Evolutionary conservation across 129 eudicot genomes (phyloP), one percentile per base, ranked within the genome.

Genomic region (Tagetes erecta): DNA sequence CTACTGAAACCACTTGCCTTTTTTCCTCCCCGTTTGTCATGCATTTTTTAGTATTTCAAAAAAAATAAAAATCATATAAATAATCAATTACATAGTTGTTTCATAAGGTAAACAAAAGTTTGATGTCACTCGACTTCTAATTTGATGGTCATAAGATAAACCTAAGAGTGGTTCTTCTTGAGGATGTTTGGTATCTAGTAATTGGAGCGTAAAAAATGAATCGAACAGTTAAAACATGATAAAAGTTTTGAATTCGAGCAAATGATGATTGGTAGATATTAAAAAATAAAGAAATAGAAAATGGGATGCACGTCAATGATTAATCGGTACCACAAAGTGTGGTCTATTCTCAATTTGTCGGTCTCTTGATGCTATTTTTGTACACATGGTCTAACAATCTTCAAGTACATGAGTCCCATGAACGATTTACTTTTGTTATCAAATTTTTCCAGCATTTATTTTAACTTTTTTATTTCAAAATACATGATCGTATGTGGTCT

Each of bases 311-410:
- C 49, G 76, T 20, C 77, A 62, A 78, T 78, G 71, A 78, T 78
- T 62, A 58, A 30, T 49, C 71, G 82, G 82, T 71, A 78, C 77
- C 82, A 63, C 82, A 71, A 78, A 78, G 82, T 78, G 77, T 78
- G 58, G 82, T 78, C 82, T 70, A 71, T 71, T 78, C 76, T 70
- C 82, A 71, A 60, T 78, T 78, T 78, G 77, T 70, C 77, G 82
- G 82, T 72, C 76, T 70, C 66, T 70, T 78, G 81, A 78, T 78
- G 76, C 72, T 71, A 47, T 64, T 38, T 78, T 60, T 70, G 72
- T 78, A 78, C 72, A 78, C 53, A 50, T 50, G 60, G 76, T 70
- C 71, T 78, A 63, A 53, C 70, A 62, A 70, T 49, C 49, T 39
- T 62, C 56, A 39, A 70, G 36, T 63, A 78, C 71, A 63, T 49